These are phyloP conservation scores for Saturnispora silvae DNA, from an alignment of 805 yeast genomes.

Conservation along the genomic window DNA sequence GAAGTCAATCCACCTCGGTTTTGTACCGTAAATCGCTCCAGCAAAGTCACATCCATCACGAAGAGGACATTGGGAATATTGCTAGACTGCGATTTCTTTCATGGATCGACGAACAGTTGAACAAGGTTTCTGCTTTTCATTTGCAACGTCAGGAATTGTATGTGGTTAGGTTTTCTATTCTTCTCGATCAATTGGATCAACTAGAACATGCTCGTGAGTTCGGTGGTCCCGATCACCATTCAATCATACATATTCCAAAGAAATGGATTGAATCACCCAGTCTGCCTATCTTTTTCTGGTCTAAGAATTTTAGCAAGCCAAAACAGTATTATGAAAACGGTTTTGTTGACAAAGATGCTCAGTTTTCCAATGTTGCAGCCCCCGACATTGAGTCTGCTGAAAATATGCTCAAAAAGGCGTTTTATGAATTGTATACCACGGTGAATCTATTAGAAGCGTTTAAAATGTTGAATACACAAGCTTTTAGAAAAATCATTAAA, in stretches of 20 bases:
- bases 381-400: slow-evolving; percentile 34
- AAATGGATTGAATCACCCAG: slow-evolving; percentile 23
- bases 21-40: slow-evolving; percentile 7
- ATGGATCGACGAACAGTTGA: slow-evolving; percentile 59
- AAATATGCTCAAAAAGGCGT: slow-evolving; percentile 56
- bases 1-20: slow-evolving; percentile 13
- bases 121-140: slow-evolving; percentile 52
- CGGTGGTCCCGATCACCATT: background rate
- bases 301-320: slow-evolving; percentile 18
- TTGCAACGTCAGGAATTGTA: slow-evolving; percentile 48
- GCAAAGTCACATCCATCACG: slow-evolving; percentile 12
- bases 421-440: slow-evolving; percentile 62
- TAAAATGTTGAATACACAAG: slow-evolving; percentile 70
- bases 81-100: slow-evolving; percentile 38
- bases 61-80: slow-evolving; percentile 23
- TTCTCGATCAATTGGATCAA: slow-evolving; percentile 61
- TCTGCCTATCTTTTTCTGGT: slow-evolving; percentile 29
- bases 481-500: slow-evolving; percentile 78
- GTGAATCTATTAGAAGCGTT: slow-evolving; percentile 61
- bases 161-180: slow-evolving; percentile 42
- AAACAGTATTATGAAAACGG: slow-evolving; percentile 26
- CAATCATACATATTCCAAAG: background rate
- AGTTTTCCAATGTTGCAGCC: slow-evolving; percentile 9
- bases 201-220: slow-evolving; percentile 24
- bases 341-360: slow-evolving; percentile 14